These are phyloP conservation scores for Annulohypoxylon stygium DNA, from an alignment of 495 filamentous ascomycete genomes.

Conservation along the genomic window DNA sequence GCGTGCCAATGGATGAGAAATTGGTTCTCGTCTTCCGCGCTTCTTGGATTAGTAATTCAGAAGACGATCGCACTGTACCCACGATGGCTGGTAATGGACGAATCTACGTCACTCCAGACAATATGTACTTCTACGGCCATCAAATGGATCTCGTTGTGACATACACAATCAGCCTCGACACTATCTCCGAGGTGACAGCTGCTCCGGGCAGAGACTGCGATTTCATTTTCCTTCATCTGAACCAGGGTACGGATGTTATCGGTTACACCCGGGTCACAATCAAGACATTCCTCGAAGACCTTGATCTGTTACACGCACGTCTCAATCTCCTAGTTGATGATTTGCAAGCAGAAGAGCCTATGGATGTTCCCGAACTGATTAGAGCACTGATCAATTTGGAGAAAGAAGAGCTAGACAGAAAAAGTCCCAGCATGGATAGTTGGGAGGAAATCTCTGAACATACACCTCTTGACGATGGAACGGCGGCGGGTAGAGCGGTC, in stretches of 20 bases:
- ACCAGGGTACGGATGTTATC: slow-evolving; percentile 69
- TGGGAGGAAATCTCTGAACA: slow-evolving; percentile 87
- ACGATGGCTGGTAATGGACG: slow-evolving; percentile 73
- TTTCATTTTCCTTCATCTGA: slow-evolving; percentile 89
- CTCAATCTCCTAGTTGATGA: slow-evolving; percentile 87
- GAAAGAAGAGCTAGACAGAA: slow-evolving; percentile 66
- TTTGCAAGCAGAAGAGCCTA: slow-evolving; percentile 72
- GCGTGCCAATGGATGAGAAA: slow-evolving; percentile 77
- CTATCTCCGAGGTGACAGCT: slow-evolving; percentile 87
- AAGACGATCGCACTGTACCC: slow-evolving; percentile 52
- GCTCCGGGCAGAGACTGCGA: slow-evolving; percentile 92
- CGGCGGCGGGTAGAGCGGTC: slow-evolving; percentile 57
- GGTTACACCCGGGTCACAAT: slow-evolving; percentile 81
- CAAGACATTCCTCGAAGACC: slow-evolving; percentile 91
- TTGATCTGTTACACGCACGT: slow-evolving; percentile 82
- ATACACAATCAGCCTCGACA: slow-evolving; percentile 76
- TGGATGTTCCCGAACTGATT: slow-evolving; percentile 66
- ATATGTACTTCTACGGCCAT: slow-evolving; percentile 96
- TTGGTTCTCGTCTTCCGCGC: slow-evolving; percentile 77
- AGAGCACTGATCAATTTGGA: slow-evolving; percentile 69
- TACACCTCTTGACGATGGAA: slow-evolving; percentile 72
- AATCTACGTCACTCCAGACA: slow-evolving; percentile 85
- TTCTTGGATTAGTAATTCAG: slow-evolving; percentile 63
- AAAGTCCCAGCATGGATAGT: slow-evolving; percentile 84
- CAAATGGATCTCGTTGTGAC: slow-evolving; percentile 92